phyloP scores from a whole-genome alignment of 148 eudicot genomes.

The Chenopodium formosanum region DNA sequence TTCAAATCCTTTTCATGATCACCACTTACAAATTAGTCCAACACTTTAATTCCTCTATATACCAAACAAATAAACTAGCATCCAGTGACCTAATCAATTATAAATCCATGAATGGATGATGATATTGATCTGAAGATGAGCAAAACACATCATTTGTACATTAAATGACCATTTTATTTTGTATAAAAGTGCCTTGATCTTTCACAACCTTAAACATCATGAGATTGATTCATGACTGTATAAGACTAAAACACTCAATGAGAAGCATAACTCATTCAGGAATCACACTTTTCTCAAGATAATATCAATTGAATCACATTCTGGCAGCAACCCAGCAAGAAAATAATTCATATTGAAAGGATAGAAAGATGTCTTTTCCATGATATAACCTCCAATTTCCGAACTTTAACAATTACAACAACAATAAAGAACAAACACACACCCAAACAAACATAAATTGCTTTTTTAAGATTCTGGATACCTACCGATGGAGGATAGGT shows the following conservation, averaged over 20 bases:
- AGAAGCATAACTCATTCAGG: neutral
- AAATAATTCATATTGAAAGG: neutral
- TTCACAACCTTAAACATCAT: neutral
- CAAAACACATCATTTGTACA: neutral
- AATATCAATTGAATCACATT: neutral
- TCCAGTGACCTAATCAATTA: neutral
- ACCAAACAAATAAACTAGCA: neutral
- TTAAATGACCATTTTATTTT: too few relatives aligned
- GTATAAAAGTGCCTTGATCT: neutral
- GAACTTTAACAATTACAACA: neutral
- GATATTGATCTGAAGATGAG: neutral
- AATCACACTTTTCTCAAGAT: neutral
- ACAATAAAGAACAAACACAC: too few relatives aligned
- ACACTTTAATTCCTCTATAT: neutral
- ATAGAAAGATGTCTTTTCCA: neutral
- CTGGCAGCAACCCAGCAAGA: neutral
- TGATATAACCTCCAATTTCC: neutral
- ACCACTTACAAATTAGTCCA: neutral
- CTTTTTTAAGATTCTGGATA: neutral
- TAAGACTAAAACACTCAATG: neutral
- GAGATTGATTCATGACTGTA: too few relatives aligned
- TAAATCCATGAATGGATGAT: neutral
- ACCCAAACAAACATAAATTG: neutral
- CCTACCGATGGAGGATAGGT: conserved; percentile 89
- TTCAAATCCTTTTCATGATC: neutral